Evolutionary conservation across 768 basidiomycete species (phyloP).

Genomic region (Xerocomellus intermedius): DNA sequence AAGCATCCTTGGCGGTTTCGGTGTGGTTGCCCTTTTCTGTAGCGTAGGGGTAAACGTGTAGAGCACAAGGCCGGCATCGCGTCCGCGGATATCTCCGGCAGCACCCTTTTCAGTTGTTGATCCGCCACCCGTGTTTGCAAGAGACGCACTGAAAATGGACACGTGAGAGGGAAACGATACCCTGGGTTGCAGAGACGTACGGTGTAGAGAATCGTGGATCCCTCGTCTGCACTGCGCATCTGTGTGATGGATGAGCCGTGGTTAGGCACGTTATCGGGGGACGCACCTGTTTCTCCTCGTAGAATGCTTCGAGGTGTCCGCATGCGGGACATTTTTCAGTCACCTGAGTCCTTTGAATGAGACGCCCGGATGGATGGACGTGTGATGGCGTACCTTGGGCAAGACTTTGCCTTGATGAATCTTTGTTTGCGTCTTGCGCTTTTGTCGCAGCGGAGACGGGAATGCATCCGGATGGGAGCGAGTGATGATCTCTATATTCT

Average conservation of each 20-base stretch:
- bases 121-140: slow-evolving; percentile 79
- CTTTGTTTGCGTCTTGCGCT: slow-evolving; percentile 87
- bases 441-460: slow-evolving; percentile 83
- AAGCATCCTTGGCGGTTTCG: slow-evolving; percentile 81
- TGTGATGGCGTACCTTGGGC: slow-evolving; percentile 56
- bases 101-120: slow-evolving; percentile 57
- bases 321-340: slow-evolving; percentile 89
- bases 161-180: slow-evolving; percentile 3
- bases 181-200: slow-evolving; percentile 46
- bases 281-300: slow-evolving; percentile 82
- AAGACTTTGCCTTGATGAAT: slow-evolving; percentile 68
- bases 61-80: slow-evolving; percentile 14
- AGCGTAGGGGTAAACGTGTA: slow-evolving; percentile 31
- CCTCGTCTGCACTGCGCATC: slow-evolving; percentile 92
- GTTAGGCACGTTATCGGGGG: neutral
- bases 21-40: slow-evolving; percentile 81
- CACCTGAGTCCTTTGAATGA: slow-evolving; percentile 47
- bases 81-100: neutral
- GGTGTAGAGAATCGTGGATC: slow-evolving; percentile 92
- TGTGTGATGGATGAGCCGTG: slow-evolving; percentile 26
- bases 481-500: slow-evolving; percentile 86
- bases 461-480: slow-evolving; percentile 93
- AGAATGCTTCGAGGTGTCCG: slow-evolving; percentile 81
- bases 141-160: slow-evolving; percentile 54
- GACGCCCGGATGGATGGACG: neutral